Percentiles rank a stretch among this genome's conserved stretches.
Evolutionary conservation across 495 filamentous ascomycete species (phyloP).

Genomic region (Xeromyces bisporus): DNA sequence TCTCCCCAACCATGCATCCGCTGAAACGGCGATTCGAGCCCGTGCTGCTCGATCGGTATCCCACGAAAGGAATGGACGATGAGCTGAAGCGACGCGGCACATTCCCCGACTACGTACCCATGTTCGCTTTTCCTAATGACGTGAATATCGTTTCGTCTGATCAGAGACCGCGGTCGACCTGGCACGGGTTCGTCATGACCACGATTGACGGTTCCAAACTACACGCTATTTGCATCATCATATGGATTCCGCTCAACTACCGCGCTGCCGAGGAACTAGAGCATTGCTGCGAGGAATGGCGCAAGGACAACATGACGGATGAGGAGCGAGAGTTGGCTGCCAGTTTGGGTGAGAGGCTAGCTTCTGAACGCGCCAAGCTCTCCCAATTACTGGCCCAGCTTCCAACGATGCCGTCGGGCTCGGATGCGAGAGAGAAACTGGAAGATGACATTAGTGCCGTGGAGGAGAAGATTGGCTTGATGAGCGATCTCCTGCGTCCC

Average conservation of each 20-base stretch:
- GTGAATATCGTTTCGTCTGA: constrained; percentile 92
- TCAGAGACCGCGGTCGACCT: constrained; percentile 80
- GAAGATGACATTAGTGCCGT: constrained; percentile 92
- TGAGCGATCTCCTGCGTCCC: constrained; percentile 88
- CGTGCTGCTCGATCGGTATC: constrained; percentile 84
- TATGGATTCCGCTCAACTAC: constrained; percentile 78
- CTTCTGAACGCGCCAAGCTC: constrained; percentile 75
- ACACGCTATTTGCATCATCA: constrained; percentile 78
- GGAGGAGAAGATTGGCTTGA: constrained; percentile 90
- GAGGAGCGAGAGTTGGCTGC: constrained; percentile 89
- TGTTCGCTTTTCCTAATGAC: constrained; percentile 98
- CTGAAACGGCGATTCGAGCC: constrained; percentile 88
- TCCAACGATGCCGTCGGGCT: constrained; percentile 62
- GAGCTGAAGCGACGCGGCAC: constrained; percentile 64
- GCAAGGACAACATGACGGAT: constrained; percentile 85
- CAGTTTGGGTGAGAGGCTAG: constrained; percentile 79
- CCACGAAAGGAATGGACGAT: constrained; percentile 65
- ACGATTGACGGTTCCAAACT: constrained; percentile 78
- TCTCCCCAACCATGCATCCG: constrained; percentile 87
- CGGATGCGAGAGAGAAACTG: constrained; percentile 59
- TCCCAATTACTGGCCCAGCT: constrained; percentile 73
- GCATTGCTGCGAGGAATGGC: constrained; percentile 83
- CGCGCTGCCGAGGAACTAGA: constrained; percentile 77
- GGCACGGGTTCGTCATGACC: constrained; percentile 99
- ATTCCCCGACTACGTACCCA: constrained; percentile 94